phyloP scores from a whole-genome alignment of 257 asterid genomes.

The Solanum verrucosum region DNA sequence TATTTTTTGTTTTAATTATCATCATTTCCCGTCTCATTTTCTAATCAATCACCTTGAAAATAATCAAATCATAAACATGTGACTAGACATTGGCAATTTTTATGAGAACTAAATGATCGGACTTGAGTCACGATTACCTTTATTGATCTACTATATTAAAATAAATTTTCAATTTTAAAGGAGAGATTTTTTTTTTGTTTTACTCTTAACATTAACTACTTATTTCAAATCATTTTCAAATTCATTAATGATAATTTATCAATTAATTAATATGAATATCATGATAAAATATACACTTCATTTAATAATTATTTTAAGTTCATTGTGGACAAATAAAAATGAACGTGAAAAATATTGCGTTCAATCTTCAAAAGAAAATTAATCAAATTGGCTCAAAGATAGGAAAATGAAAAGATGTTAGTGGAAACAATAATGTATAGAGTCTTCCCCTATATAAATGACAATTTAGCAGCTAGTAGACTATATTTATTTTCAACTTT shows the following conservation, averaged over 20 bases:
- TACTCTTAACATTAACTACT: background rate
- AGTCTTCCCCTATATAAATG: background rate
- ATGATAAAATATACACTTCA: background rate
- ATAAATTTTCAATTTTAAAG: background rate
- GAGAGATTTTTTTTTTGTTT: background rate
- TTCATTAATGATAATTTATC: background rate
- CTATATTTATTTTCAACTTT: background rate
- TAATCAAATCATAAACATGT: background rate
- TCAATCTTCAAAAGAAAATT: background rate
- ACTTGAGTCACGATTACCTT: background rate
- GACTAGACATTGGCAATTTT: background rate
- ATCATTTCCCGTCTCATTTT: background rate
- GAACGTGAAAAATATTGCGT: accelerated
- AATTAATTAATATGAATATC: background rate
- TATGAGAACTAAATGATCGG: background rate
- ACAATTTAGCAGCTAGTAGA: background rate
- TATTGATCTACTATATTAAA: background rate
- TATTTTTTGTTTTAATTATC: background rate
- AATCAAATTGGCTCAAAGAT: background rate
- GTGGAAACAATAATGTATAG: background rate
- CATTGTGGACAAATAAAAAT: background rate
- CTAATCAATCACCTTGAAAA: background rate
- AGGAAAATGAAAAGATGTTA: background rate
- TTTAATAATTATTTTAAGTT: background rate
- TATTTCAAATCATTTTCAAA: background rate